Conservation (phyloP, 1,139 yeast species). For the Petasospora rhodanensis region DNA sequence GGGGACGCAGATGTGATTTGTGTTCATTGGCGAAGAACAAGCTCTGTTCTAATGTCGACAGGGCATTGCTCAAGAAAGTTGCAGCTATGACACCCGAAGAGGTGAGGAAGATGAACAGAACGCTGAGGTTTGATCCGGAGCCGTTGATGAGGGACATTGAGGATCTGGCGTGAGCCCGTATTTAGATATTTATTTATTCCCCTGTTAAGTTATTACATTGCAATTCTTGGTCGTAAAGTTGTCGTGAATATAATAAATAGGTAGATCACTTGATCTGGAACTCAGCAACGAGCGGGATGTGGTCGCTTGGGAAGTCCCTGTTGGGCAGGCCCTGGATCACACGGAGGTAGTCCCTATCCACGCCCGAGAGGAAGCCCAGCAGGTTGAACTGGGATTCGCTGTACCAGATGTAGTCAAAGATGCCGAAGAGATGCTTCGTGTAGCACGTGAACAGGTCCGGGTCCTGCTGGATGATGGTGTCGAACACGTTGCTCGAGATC, state of each 20-base stretch:
- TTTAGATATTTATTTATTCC: background rate
- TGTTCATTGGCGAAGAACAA: slow-evolving; percentile 53
- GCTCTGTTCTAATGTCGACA: slow-evolving; percentile 51
- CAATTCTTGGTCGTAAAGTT: no score
- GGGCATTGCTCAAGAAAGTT: slow-evolving; percentile 36
- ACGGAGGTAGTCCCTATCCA: slow-evolving; percentile 65
- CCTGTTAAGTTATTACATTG: no score
- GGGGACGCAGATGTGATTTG: slow-evolving; percentile 67
- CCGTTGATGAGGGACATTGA: slow-evolving; percentile 24
- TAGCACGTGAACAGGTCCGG: slow-evolving; percentile 47
- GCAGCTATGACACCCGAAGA: slow-evolving; percentile 31
- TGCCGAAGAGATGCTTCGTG: slow-evolving; percentile 44
- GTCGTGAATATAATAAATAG: slow-evolving; percentile 7
- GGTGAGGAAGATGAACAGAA: slow-evolving; percentile 36
- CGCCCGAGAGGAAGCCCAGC: slow-evolving; percentile 60
- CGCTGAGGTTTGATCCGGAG: slow-evolving; percentile 27
- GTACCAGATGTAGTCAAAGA: slow-evolving; percentile 59
- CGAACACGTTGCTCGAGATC: slow-evolving; percentile 32
- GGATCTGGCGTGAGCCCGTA: slow-evolving; percentile 20
- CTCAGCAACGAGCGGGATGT: slow-evolving; percentile 75
- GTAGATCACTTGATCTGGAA: slow-evolving; percentile 49
- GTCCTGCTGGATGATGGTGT: slow-evolving; percentile 27
- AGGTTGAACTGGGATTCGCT: slow-evolving; percentile 35
- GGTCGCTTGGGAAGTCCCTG: slow-evolving; percentile 88
- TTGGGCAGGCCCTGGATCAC: slow-evolving; percentile 85